Conservation (phyloP, 805 yeast genomes). For the Kodamaea fukazawae region DNA sequence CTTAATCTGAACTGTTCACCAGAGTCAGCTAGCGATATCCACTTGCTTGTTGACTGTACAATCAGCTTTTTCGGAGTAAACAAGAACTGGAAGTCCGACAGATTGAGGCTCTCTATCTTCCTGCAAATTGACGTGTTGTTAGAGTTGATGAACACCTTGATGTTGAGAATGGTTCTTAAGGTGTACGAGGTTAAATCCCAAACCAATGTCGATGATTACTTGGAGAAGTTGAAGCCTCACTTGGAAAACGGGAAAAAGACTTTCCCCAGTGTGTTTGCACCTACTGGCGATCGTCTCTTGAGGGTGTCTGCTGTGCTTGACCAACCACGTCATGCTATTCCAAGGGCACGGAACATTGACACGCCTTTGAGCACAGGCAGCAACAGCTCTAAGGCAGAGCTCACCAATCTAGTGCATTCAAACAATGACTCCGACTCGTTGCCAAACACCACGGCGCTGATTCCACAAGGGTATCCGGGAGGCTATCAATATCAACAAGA, state of each 20-base stretch:
- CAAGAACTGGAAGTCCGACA: constrained; percentile 1
- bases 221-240: constrained; percentile 14
- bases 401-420: neutral
- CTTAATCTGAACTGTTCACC: constrained; percentile 29
- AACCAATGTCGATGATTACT: constrained; percentile 10
- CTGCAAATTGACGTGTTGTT: constrained; percentile 11
- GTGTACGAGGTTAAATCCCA: constrained; percentile 15
- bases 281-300: neutral
- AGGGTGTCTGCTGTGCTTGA: neutral
- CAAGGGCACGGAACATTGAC: too few species aligned
- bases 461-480: too few species aligned
- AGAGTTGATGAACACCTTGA: constrained; percentile 18
- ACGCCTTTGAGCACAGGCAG: too few species aligned
- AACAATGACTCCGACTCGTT: neutral
- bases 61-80: constrained; percentile 17
- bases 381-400: constrained; percentile 1
- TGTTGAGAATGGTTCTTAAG: constrained; percentile 18
- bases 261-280: constrained; percentile 11
- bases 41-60: constrained; percentile 25
- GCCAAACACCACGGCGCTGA: too few species aligned
- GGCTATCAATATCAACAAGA: neutral
- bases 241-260: constrained; percentile 14
- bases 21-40: constrained; percentile 28
- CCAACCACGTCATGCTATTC: too few species aligned
- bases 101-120: constrained; percentile 1